These are phyloP conservation scores for Clarireedia homoeocarpa DNA, from an alignment of 2,329 filamentous ascomycete genomes.

Conservation along the genomic window DNA sequence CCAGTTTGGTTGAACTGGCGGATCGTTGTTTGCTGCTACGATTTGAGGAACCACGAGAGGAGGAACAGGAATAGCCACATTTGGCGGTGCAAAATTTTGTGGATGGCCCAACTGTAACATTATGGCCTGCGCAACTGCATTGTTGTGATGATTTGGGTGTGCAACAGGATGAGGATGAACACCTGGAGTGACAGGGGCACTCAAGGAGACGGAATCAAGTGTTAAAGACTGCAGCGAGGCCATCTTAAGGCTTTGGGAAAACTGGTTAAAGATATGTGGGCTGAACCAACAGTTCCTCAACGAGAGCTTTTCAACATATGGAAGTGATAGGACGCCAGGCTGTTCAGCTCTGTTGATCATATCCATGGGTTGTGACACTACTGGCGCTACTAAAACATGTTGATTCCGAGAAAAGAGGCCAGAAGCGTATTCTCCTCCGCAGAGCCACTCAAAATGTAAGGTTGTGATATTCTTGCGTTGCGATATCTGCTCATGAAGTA, in stretches of 20 bases:
- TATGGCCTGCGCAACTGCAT: constrained; percentile 4
- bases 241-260: constrained; percentile 41
- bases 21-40: no score
- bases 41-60: not conserved
- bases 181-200: constrained; percentile 34
- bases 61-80: no score
- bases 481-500: constrained; percentile 45
- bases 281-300: constrained; percentile 63
- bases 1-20: constrained; percentile 9
- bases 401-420: constrained; percentile 54
- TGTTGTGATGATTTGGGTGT: constrained; percentile 4
- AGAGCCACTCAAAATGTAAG: constrained; percentile 58
- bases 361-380: constrained; percentile 31
- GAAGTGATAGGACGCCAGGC: constrained; percentile 40
- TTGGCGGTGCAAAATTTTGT: not conserved
- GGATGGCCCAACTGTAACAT: not conserved
- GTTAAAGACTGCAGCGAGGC: constrained; percentile 44
- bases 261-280: constrained; percentile 46
- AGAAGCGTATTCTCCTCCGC: constrained; percentile 58
- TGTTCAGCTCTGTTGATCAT: constrained; percentile 24
- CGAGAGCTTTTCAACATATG: constrained; percentile 49
- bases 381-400: constrained; percentile 54
- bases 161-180: constrained; percentile 14
- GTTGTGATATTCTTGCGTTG: constrained; percentile 42
- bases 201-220: constrained; percentile 58